A percentile compares a stretch with the other conserved stretches of the same genome.
Conservation (phyloP, 2,329 filamentous ascomycete species). For the Aaosphaeria pasadenensis region DNA sequence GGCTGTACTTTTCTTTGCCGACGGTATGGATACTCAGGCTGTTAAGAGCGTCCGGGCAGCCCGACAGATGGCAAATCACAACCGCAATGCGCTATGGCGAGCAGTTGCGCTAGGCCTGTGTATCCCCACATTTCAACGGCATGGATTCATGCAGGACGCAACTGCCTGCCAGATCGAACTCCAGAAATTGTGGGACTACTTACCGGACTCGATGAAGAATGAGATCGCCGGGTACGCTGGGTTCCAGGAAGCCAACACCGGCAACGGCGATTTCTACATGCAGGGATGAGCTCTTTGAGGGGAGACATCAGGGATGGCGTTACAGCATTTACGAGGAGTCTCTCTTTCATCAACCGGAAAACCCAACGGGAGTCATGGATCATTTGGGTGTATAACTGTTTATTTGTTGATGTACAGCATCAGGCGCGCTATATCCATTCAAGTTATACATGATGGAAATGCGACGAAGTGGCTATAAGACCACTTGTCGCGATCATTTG, state of each 20-base stretch:
- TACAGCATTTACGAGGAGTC: too few species aligned
- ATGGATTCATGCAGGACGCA: slow-evolving; percentile 27
- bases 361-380: too few species aligned
- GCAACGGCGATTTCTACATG: background rate
- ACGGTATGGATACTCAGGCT: slow-evolving; percentile 66
- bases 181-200: slow-evolving; percentile 15
- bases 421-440: too few species aligned
- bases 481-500: too few species aligned
- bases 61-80: slow-evolving; percentile 20
- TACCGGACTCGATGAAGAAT: slow-evolving; percentile 22
- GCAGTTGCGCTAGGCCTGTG: slow-evolving; percentile 31
- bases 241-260: background rate
- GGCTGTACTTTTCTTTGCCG: slow-evolving; percentile 77
- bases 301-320: too few species aligned
- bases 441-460: too few species aligned
- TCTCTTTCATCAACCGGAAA: too few species aligned
- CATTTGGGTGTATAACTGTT: too few species aligned
- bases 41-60: slow-evolving; percentile 45
- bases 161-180: slow-evolving; percentile 14
- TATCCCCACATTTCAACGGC: slow-evolving; percentile 23
- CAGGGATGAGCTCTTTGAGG: too few species aligned
- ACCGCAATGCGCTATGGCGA: slow-evolving; percentile 22
- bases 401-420: too few species aligned
- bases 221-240: background rate
- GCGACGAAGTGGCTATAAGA: too few species aligned